Evolutionary conservation across 1,284 basidiomycete genomes (phyloP).

Genomic region (Rugosomyces carneus): DNA sequence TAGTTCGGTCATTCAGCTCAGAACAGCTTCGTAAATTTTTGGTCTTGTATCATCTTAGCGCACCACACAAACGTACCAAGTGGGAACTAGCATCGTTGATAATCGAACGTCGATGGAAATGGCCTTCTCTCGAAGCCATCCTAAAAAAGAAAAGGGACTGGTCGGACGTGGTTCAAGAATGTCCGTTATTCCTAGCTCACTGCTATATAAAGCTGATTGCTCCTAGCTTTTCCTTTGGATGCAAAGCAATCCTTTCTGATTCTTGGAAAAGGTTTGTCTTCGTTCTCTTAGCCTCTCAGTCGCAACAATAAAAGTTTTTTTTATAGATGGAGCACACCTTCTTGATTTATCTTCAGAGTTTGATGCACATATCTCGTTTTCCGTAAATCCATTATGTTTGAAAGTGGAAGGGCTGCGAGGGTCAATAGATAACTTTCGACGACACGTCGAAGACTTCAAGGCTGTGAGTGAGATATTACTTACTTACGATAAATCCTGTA

Average conservation of each 20-base stretch:
- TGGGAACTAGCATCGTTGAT: conserved; percentile 48
- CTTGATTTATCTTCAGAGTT: conserved; percentile 51
- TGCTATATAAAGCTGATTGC: conserved; percentile 5
- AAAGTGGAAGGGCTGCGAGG: conserved; percentile 52
- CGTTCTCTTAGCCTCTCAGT: neutral
- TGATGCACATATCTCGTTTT: conserved; percentile 56
- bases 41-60: conserved; percentile 37
- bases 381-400: conserved; percentile 48
- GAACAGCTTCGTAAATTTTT: conserved; percentile 54
- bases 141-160: conserved; percentile 43
- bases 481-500: neutral
- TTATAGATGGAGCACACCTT: conserved; percentile 58
- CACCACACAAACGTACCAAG: conserved; percentile 31
- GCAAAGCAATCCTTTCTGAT: conserved; percentile 62
- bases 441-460: conserved; percentile 42
- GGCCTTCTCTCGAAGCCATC: conserved; percentile 54
- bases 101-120: conserved; percentile 59
- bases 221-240: conserved; percentile 48
- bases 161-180: conserved; percentile 43
- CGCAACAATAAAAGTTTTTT: conserved; percentile 8
- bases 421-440: conserved; percentile 37
- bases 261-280: conserved; percentile 57
- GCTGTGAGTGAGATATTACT: conserved; percentile 29
- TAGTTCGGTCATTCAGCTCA: conserved; percentile 60
- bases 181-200: conserved; percentile 31